phyloP scores from a whole-genome alignment of 78 protist genomes.

The Cyanophora paradoxa region DNA sequence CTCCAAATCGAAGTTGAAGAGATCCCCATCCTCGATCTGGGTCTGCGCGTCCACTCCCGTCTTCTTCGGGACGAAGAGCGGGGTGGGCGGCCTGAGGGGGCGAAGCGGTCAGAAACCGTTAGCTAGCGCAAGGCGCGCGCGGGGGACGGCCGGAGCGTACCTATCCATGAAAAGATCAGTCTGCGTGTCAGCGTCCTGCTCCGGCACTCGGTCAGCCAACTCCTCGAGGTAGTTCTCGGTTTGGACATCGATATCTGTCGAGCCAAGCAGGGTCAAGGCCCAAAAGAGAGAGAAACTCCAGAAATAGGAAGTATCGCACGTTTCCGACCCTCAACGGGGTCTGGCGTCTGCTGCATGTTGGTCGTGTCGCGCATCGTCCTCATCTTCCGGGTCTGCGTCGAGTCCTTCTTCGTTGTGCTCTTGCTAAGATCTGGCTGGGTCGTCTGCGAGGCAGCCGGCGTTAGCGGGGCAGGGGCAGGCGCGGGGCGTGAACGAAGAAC shows the following conservation, averaged over 20 bases:
- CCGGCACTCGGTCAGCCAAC: neutral
- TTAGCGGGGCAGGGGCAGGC: too few species aligned
- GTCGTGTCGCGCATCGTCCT: neutral
- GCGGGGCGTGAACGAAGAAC: too few species aligned
- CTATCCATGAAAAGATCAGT: constrained; percentile 73
- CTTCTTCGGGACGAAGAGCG: constrained; percentile 61
- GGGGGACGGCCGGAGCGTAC: too few species aligned
- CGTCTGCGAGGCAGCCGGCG: too few species aligned
- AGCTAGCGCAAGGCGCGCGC: neutral
- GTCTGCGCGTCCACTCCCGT: constrained; percentile 56
- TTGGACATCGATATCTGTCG: constrained; percentile 53
- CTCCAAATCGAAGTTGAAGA: constrained; percentile 85
- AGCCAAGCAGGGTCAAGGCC: too few species aligned
- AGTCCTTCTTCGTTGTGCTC: too few species aligned
- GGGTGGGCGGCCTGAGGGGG: constrained; percentile 44
- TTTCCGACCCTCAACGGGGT: constrained; percentile 9
- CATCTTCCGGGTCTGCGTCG: neutral
- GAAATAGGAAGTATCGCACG: too few species aligned
- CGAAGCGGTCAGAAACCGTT: neutral
- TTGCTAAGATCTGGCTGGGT: too few species aligned
- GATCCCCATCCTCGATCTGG: constrained; percentile 67
- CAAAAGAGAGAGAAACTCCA: too few species aligned
- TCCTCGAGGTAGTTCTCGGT: constrained; percentile 68
- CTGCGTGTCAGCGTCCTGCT: constrained; percentile 54
- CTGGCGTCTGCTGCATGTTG: neutral